Evolutionary conservation across 1,284 basidiomycete species (phyloP).

Genomic region (Rhodotorula mucilaginosa): DNA sequence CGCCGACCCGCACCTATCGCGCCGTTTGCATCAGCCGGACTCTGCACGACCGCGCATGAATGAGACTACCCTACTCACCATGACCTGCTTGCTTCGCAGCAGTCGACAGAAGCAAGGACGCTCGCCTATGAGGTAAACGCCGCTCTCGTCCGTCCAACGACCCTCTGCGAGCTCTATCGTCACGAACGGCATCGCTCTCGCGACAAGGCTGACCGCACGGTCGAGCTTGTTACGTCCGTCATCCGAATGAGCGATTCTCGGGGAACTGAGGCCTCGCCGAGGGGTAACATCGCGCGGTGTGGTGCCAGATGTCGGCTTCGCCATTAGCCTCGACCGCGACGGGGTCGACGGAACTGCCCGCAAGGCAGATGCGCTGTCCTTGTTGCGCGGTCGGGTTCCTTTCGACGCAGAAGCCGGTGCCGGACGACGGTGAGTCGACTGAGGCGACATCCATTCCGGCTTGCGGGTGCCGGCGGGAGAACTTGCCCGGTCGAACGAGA

Average conservation of each 20-base stretch:
- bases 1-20: constrained; percentile 59
- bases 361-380: no score
- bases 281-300: not conserved
- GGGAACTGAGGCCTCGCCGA: not conserved
- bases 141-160: constrained; percentile 85
- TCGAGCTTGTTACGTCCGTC: constrained; percentile 68
- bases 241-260: not conserved
- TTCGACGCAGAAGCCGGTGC: no score
- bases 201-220: constrained; percentile 82
- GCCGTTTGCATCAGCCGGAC: no score
- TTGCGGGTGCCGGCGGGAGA: no score
- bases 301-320: no score
- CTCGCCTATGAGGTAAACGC: constrained; percentile 89
- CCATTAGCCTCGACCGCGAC: no score
- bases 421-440: no score
- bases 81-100: constrained; percentile 83
- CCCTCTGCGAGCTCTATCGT: constrained; percentile 74
- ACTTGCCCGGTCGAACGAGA: constrained; percentile 13
- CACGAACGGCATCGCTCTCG: constrained; percentile 77
- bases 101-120: constrained; percentile 89
- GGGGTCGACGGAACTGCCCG: no score
- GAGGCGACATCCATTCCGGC: no score
- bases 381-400: no score
- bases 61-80: constrained; percentile 59
- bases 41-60: not conserved